Conservation (phyloP, 1,284 basidiomycete genomes). For the Ceraceosorus guamensis region DNA sequence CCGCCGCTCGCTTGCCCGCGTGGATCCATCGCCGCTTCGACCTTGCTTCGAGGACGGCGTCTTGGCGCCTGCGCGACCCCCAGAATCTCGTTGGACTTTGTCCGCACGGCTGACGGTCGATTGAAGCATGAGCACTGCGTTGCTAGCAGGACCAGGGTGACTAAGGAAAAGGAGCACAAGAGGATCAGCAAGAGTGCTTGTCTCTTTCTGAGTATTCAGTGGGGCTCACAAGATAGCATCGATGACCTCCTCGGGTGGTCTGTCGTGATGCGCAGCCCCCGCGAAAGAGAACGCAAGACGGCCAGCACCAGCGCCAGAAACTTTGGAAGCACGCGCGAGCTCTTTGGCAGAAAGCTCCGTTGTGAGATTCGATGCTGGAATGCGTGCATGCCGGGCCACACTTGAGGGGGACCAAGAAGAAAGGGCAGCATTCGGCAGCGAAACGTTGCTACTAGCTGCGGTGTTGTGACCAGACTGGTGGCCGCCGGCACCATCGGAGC, state of each 20-base stretch:
- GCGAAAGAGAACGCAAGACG: conserved; percentile 12
- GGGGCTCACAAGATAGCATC: conserved; percentile 20
- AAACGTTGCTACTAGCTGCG: conserved; percentile 16
- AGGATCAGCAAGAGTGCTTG: no score
- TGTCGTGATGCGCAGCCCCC: conserved; percentile 17
- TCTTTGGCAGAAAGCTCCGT: conserved; percentile 5
- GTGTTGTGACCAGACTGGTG: neutral
- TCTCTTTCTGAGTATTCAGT: no score
- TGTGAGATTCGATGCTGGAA: conserved; percentile 19
- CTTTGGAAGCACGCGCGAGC: conserved; percentile 7
- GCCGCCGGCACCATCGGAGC: neutral
- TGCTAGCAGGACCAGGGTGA: neutral
- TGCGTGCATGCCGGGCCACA: conserved; percentile 19
- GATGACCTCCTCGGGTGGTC: conserved; percentile 26
- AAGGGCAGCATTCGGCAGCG: conserved; percentile 10
- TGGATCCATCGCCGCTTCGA: no score
- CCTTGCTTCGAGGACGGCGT: no score
- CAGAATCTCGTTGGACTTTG: conserved; percentile 1
- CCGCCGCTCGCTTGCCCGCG: neutral
- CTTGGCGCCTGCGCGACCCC: neutral
- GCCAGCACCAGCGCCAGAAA: conserved; percentile 3
- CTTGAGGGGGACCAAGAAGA: conserved; percentile 12
- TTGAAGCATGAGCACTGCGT: conserved; percentile 1
- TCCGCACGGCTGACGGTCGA: conserved; percentile 4
- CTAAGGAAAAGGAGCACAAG: neutral